These are phyloP conservation scores for Selaginella tamariscina DNA, from an alignment of 75 land plant species.

Conservation along the genomic window DNA sequence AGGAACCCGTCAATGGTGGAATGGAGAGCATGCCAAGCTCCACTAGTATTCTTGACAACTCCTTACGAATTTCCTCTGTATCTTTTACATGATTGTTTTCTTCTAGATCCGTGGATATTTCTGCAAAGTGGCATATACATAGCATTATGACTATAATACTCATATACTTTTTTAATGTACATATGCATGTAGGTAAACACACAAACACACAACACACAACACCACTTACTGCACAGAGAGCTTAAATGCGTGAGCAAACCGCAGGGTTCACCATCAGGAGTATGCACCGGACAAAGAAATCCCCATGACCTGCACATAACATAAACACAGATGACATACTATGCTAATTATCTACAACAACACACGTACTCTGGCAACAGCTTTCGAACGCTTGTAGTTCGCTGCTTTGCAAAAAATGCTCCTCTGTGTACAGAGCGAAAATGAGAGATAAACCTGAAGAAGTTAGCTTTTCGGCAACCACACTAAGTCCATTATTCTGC, in stretches of 20 bases:
- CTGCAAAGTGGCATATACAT: no score
- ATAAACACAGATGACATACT: no score
- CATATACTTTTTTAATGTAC: no score
- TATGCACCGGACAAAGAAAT: slow-evolving; percentile 95
- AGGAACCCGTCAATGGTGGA: slow-evolving; percentile 44
- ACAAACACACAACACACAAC: no score
- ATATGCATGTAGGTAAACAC: no score
- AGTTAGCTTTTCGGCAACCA: slow-evolving; percentile 90
- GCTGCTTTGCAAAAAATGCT: slow-evolving; percentile 66
- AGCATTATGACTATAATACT: no score
- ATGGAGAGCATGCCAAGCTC: slow-evolving; percentile 56
- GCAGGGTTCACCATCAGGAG: slow-evolving; percentile 97
- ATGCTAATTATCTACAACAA: no score
- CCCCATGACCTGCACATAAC: slow-evolving; percentile 82
- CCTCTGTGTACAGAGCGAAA: slow-evolving; percentile 97
- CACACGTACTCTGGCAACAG: slow-evolving; percentile 84
- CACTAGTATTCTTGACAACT: slow-evolving; percentile 35
- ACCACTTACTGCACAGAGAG: slow-evolving; percentile 73
- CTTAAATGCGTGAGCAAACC: slow-evolving; percentile 88
- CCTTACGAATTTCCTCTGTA: slow-evolving; percentile 33
- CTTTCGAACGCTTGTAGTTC: slow-evolving; percentile 91
- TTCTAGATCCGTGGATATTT: slow-evolving; percentile 61
- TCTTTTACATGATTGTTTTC: slow-evolving; percentile 50
- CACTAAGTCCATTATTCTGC: slow-evolving; percentile 63
- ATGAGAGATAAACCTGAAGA: slow-evolving; percentile 74